Base-by-base conservation (phyloP, 1,139 yeast species). In the Saccharomyces pastorianus region DNA sequence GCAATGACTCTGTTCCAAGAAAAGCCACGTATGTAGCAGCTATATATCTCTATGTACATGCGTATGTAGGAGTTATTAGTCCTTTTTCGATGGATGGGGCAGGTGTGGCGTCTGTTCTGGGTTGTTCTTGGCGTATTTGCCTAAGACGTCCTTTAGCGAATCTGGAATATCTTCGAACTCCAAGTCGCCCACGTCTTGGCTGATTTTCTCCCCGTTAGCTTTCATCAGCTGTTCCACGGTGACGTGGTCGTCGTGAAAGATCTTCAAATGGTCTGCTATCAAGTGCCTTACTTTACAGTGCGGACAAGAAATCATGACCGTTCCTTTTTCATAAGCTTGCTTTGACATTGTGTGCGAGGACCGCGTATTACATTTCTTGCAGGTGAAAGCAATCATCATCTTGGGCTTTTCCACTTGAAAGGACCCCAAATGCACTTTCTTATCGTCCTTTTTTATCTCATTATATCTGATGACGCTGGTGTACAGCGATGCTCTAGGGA, bases 291-390 rank as follows among this genome's bases (percentile, higher is more conserved):
- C 83, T 61, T 86, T 80, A 70, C 99, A 91, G 9, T 90, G 87
- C 0, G 98, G 98, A 66, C 98, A 93, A 65, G 89, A 91, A 42
- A 93, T 85, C 54, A 89, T 73, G 3, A 93, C 96, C 0, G 96
- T 84, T 1, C 99, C 99, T 28, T 78, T 76, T 26, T 84, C 81
- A 68, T 93, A 93, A 0, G 97, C 91, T 70, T 93, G 98, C 62
- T 90, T 91, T 17, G 96, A 87, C 64, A 93, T 84, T 3, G 84
- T 79, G 67, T 93, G 98, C 2, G 91, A 82, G 0, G 96, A 88
- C 55, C 98, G 75, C 7, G 88, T 81, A 52, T 82, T 79, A 71
- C 99, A 93, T 61, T 83, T 82, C 69, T 90, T 93, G 71, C 99
- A 93, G 0, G 97, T 93, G 71, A 93, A 91, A 0, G 96, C 93